Conservation (phyloP, 345 rosid species). For the Arabidopsis arenosa region DNA sequence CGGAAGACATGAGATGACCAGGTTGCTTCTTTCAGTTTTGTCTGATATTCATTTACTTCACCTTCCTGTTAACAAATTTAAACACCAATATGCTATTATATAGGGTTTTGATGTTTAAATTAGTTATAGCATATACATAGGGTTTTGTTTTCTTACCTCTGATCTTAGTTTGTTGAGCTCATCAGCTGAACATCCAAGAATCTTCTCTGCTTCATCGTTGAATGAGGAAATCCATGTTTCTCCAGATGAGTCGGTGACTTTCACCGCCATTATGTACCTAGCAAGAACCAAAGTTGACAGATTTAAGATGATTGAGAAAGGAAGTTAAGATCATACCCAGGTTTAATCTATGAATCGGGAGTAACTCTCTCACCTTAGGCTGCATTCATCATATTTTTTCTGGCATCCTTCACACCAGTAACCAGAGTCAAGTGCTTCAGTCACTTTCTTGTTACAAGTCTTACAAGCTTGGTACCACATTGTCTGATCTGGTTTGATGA, state of each 20-base stretch:
- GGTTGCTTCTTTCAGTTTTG: slow-evolving; percentile 76
- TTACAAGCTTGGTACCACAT: slow-evolving; percentile 99
- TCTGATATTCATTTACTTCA: slow-evolving; percentile 58
- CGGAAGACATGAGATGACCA: slow-evolving; percentile 81
- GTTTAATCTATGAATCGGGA: background rate
- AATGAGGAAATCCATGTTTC: slow-evolving; percentile 84
- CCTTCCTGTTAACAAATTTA: slow-evolving; percentile 51
- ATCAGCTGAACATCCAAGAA: slow-evolving; percentile 81
- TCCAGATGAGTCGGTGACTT: slow-evolving; percentile 75
- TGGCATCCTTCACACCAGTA: slow-evolving; percentile 99
- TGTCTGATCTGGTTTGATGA: slow-evolving; percentile 83
- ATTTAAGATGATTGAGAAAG: slow-evolving; percentile 1
- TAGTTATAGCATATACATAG: too few species aligned
- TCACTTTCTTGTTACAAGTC: slow-evolving; percentile 92
- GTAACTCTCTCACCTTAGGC: slow-evolving; percentile 59
- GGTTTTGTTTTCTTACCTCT: slow-evolving; percentile 50
- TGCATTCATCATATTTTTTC: slow-evolving; percentile 79
- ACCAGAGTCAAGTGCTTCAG: slow-evolving; percentile 83
- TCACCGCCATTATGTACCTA: slow-evolving; percentile 80
- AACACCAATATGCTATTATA: too few species aligned
- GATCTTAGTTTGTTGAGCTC: slow-evolving; percentile 76
- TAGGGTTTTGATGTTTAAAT: too few species aligned
- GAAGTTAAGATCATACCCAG: background rate
- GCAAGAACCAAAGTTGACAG: slow-evolving; percentile 12
- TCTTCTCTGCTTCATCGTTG: slow-evolving; percentile 77